phyloP scores from a whole-genome alignment of 148 eudicot species.

The Silene latifolia region DNA sequence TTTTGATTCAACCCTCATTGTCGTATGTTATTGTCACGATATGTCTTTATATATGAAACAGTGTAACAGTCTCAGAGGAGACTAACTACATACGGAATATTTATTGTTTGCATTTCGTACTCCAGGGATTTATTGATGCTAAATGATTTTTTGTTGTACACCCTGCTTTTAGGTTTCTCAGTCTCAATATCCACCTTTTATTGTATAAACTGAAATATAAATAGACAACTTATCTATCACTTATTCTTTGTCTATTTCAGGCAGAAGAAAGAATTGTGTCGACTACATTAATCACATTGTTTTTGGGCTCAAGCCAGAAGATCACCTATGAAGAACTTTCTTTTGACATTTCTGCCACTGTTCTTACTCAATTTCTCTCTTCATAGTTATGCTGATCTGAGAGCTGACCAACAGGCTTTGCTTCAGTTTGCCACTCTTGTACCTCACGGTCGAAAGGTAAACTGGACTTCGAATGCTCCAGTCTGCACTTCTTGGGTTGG shows the following conservation, averaged over 20 bases:
- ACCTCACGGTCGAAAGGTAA: slow-evolving; percentile 70
- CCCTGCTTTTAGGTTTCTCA: neutral
- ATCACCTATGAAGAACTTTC: slow-evolving; percentile 45
- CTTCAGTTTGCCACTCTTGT: slow-evolving; percentile 63
- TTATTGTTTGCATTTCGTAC: neutral
- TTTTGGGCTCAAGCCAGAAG: slow-evolving; percentile 16
- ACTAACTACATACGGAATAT: neutral
- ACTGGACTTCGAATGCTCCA: slow-evolving; percentile 52
- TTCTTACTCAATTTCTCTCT: slow-evolving; percentile 24
- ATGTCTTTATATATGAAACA: neutral
- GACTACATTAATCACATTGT: slow-evolving; percentile 8
- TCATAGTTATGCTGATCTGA: slow-evolving; percentile 49
- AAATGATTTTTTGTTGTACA: neutral
- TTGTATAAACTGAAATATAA: neutral
- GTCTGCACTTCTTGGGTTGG: slow-evolving; percentile 82
- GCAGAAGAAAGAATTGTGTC: slow-evolving; percentile 20
- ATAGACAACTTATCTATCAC: neutral
- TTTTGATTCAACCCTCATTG: neutral
- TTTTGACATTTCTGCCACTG: slow-evolving; percentile 26
- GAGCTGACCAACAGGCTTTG: slow-evolving; percentile 61
- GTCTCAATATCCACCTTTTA: neutral
- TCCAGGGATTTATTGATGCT: neutral
- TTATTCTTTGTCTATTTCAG: slow-evolving; percentile 21
- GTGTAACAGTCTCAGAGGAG: neutral
- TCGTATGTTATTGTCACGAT: too few species aligned